Evolutionary conservation across 2,329 filamentous ascomycete genomes (phyloP), one percentile per base, ranked within the genome.

Genomic region (Aureobasidium sp.): DNA sequence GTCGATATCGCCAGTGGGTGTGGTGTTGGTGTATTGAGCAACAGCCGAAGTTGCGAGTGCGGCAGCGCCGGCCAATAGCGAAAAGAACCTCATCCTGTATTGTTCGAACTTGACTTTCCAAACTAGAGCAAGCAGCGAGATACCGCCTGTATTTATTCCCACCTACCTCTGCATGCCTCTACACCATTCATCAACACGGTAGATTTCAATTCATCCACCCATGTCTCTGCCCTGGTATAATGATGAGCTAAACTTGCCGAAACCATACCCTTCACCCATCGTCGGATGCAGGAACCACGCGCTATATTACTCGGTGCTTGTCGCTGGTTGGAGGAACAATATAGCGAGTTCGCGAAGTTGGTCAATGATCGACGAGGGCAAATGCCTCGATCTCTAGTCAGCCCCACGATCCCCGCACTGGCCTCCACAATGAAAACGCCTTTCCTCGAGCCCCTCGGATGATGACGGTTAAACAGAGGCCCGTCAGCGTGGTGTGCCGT

Each of bases 121-220:
- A 11, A 23, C 19, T 23, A 19, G 15, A 33, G 25, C 19, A 46
- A 46, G 33, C 13, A 31, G 53, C 53, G 40, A 25, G n/a, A 27
- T 29, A 15, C 25, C 23, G 15, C 29, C 27, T 27, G n/a, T 46
- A 46, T 19, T 57, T 57, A 57, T 46, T 21, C 4, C 19, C 17
- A 37, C 29, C 31, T 57, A 57, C 53, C 53, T 46, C 13, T n/a
- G 17, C 21, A 46, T 38, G 21, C 7, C 13, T 25, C 4, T 31
- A 10, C 11, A 27, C n/a, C 46, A 29, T 27, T 19, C 13, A 21
- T 11, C 27, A 37, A 40, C 40, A 46, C 53, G 53, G 53, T 40
- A 57, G 21, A 57, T 57, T 37, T 57, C 53, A 57, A 57, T 57
- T 57, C 53, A 57, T 57, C 53, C 53, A 57, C 53, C 53, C n/a